Evolutionary conservation across 805 yeast species (phyloP), one percentile per base, ranked within the genome.

Genomic region (Candida sphagnicola): DNA sequence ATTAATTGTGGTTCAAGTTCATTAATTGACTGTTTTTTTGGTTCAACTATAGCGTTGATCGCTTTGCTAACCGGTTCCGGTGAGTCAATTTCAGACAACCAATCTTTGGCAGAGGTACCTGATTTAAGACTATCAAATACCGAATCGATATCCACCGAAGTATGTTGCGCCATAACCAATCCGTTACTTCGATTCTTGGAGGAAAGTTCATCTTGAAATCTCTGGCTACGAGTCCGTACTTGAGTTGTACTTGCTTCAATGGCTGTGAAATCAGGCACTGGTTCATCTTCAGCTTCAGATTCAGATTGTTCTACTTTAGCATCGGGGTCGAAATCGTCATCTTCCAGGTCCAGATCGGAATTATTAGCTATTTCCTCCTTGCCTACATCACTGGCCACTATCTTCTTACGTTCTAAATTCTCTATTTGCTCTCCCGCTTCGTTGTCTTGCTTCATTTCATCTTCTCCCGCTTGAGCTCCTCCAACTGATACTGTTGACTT

Each of bases 141-240:
- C 11, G 57, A 48, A 35, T 65, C 62, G 8, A 67, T 54, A 39
- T 67, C 64, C 2, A 65, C 42, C 12, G 48, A 26, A 2, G 41
- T 31, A 18, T 35, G 29, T 5, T 18, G 16, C 6, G 40, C 34
- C 29, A 40, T 36, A 8, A 51, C 48, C 28, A 51, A 38, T 14
- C 54, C 51, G 6, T 25, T 15, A 46, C 44, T 38, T 48, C 44
- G 30, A 31, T 37, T 29, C 36, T 40, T 29, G 31, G 34, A 32
- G 13, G 14, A 12, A 2, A 24, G 18, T 18, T 40, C 40, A 14
- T 79, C 85, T 16, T 63, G 43, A 19, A 60, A 61, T 34, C 84
- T 59, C 46, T 81, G 91, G 16, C 76, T 70, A 47, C 95, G 68
- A 0, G 95, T 86, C 50, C 78, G 77, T 25, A 86, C 74, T 38